These are phyloP conservation scores for Eucalyptus cloeziana DNA, from an alignment of 345 rosid genomes.

Conservation along the genomic window DNA sequence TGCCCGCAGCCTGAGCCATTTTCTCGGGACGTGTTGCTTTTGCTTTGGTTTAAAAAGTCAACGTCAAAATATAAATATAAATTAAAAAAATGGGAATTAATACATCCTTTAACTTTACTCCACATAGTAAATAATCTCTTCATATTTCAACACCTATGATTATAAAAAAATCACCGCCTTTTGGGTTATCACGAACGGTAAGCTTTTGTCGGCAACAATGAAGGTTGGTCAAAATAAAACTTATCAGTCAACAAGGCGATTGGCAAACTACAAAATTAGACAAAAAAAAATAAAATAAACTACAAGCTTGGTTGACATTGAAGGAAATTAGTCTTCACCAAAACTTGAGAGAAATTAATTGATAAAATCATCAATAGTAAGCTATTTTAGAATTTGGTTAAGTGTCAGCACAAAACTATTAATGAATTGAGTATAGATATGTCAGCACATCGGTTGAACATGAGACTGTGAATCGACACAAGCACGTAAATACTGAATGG, in stretches of 20 bases:
- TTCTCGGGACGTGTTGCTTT: neutral
- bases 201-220: neutral
- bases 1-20: neutral
- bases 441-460: accelerated
- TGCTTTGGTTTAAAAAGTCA: neutral
- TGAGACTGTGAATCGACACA: accelerated
- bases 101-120: neutral
- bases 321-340: neutral
- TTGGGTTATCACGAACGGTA: neutral
- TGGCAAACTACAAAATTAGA: neutral
- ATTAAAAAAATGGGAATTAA: neutral
- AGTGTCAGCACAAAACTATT: neutral
- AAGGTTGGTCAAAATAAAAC: neutral
- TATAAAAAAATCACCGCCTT: neutral
- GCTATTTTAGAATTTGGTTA: neutral
- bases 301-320: neutral
- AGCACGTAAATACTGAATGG: neutral
- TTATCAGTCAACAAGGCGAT: neutral
- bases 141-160: neutral
- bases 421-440: neutral
- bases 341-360: neutral
- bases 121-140: neutral
- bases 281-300: no score
- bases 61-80: neutral
- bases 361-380: neutral